These are phyloP conservation scores for Kurtzmaniella quercitrusa DNA, from an alignment of 1,139 yeast species.

Conservation along the genomic window DNA sequence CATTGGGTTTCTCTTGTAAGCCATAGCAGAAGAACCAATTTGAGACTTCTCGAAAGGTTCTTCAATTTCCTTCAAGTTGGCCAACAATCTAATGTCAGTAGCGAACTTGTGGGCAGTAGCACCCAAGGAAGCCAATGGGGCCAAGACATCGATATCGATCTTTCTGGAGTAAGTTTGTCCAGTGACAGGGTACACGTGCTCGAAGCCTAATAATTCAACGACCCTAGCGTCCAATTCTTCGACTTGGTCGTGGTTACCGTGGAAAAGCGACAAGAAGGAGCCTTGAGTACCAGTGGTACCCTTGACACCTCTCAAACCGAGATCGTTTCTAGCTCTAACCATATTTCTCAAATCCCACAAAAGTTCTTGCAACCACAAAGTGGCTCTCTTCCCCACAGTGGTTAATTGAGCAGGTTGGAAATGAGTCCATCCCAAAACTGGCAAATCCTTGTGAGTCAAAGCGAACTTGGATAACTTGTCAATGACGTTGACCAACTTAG, in stretches of 20 bases:
- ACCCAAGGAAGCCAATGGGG: conserved; percentile 92
- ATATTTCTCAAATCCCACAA: conserved; percentile 97
- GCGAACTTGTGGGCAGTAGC: conserved; percentile 98
- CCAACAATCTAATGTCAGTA: conserved; percentile 91
- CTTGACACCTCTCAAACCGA: conserved; percentile 97
- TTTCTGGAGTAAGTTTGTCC: conserved; percentile 98
- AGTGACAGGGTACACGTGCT: conserved; percentile 93
- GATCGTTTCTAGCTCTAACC: conserved; percentile 91
- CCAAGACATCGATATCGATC: conserved; percentile 90
- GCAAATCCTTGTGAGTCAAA: conserved; percentile 85
- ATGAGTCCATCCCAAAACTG: conserved; percentile 98
- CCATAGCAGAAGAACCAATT: conserved; percentile 98
- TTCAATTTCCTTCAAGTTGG: conserved; percentile 94
- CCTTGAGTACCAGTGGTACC: conserved; percentile 99
- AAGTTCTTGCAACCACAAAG: conserved; percentile 95
- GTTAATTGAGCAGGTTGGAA: conserved; percentile 99
- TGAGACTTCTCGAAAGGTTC: conserved; percentile 98
- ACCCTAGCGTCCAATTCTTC: conserved; percentile 89
- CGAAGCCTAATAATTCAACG: conserved; percentile 89
- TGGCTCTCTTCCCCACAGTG: conserved; percentile 97
- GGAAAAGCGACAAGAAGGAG: conserved; percentile 89
- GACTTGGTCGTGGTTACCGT: conserved; percentile 95
- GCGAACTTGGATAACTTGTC: conserved; percentile 88
- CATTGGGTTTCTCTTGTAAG: conserved; percentile 99
- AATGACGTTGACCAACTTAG: conserved; percentile 92